These are phyloP conservation scores for Beauveria rudraprayagi DNA, from an alignment of 2,329 filamentous ascomycete species.

Conservation along the genomic window DNA sequence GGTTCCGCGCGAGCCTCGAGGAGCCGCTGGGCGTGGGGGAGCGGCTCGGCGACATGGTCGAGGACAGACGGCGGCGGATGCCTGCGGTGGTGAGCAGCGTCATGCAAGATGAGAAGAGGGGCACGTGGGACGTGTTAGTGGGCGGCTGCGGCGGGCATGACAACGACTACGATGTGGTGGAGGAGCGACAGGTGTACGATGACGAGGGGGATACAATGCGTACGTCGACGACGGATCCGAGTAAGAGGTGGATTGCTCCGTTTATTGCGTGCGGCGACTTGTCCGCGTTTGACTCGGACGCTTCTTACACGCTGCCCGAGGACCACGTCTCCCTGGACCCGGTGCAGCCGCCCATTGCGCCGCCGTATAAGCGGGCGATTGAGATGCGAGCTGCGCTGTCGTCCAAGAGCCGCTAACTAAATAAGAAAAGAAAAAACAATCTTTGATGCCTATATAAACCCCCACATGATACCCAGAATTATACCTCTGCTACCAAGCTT, in stretches of 20 bases:
- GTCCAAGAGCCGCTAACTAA: conserved; percentile 23
- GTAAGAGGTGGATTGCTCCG: conserved; percentile 77
- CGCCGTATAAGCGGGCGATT: conserved; percentile 85
- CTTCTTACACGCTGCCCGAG: conserved; percentile 82
- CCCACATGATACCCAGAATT: not conserved
- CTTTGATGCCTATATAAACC: not conserved
- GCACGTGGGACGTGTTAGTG: conserved; percentile 32
- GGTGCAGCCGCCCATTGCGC: conserved; percentile 89
- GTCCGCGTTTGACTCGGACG: conserved; percentile 90
- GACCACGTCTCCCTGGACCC: conserved; percentile 83
- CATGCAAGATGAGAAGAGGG: conserved; percentile 38
- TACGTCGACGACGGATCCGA: conserved; percentile 19
- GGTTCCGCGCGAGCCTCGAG: conserved; percentile 68
- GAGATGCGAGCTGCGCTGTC: conserved; percentile 50
- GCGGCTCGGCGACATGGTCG: conserved; percentile 42
- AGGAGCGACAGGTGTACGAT: conserved; percentile 46
- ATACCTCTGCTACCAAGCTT: not conserved
- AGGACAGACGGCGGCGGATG: conserved; percentile 30
- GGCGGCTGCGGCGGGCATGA: conserved; percentile 8
- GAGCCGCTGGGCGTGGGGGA: conserved; percentile 62
- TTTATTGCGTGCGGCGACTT: conserved; percentile 97
- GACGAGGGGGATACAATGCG: conserved; percentile 20
- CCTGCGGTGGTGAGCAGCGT: conserved; percentile 33
- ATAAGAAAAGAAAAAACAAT: not conserved
- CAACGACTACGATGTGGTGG: conserved; percentile 22